These are phyloP conservation scores for Pseudohalonectria lignicola DNA, from an alignment of 2,329 filamentous ascomycete species.

Conservation along the genomic window DNA sequence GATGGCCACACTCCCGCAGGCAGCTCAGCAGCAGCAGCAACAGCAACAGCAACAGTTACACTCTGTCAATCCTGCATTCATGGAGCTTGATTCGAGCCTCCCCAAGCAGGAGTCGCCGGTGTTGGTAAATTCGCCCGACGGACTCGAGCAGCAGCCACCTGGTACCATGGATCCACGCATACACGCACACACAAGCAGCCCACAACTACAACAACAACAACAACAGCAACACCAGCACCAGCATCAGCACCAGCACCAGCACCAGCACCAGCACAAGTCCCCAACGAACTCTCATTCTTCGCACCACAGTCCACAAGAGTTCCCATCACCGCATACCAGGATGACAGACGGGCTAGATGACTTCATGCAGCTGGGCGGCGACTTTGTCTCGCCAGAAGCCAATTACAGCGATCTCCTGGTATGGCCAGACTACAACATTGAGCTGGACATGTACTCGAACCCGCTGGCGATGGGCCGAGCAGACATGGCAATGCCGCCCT, in stretches of 20 bases:
- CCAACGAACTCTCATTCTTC: slow-evolving; percentile 18
- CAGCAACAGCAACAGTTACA: slow-evolving; percentile 3
- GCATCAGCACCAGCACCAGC: slow-evolving; percentile 11
- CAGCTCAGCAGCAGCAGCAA: slow-evolving; percentile 11
- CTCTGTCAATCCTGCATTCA: slow-evolving; percentile 21
- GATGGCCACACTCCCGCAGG: slow-evolving; percentile 9
- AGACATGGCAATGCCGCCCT: slow-evolving; percentile 18
- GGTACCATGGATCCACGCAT: slow-evolving; percentile 20
- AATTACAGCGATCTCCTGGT: slow-evolving; percentile 31
- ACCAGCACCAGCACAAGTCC: slow-evolving; percentile 16
- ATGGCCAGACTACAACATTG: slow-evolving; percentile 31
- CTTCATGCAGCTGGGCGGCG: slow-evolving; percentile 24
- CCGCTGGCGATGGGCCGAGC: slow-evolving; percentile 18
- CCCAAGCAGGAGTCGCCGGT: slow-evolving; percentile 13
- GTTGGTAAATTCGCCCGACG: slow-evolving; percentile 12
- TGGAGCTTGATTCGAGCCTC: slow-evolving; percentile 21
- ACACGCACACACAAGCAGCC: slow-evolving; percentile 12
- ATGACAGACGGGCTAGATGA: slow-evolving; percentile 26
- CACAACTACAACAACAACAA: slow-evolving; percentile 5
- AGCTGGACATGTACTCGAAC: slow-evolving; percentile 28
- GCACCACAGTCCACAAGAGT: slow-evolving; percentile 21
- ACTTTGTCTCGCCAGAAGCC: slow-evolving; percentile 22
- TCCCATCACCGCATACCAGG: slow-evolving; percentile 23
- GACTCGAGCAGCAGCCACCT: slow-evolving; percentile 17
- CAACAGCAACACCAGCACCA: slow-evolving; percentile 12